phyloP scores from a whole-genome alignment of 2,329 filamentous ascomycete genomes.

The Polychaeton citri region DNA sequence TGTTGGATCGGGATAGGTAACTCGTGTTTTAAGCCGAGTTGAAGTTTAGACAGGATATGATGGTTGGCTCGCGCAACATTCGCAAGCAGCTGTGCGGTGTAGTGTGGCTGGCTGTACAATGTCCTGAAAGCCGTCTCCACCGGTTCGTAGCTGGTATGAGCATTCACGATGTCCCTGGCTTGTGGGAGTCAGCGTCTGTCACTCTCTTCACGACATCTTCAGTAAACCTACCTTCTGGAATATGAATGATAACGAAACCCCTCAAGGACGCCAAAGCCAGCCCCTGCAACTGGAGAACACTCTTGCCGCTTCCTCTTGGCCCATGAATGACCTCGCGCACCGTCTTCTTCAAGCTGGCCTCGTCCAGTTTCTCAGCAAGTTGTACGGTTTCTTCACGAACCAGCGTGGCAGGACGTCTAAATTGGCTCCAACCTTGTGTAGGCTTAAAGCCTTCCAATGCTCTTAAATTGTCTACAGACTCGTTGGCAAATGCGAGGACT shows the following conservation, averaged over 20 bases:
- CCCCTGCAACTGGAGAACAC: slow-evolving; percentile 69
- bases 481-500: slow-evolving; percentile 55
- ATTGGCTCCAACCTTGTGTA: slow-evolving; percentile 77
- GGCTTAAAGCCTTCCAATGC: slow-evolving; percentile 83
- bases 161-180: slow-evolving; percentile 73
- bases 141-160: slow-evolving; percentile 65
- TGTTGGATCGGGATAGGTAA: slow-evolving; percentile 47
- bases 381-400: slow-evolving; percentile 66
- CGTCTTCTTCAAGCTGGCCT: slow-evolving; percentile 34
- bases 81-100: slow-evolving; percentile 60
- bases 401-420: slow-evolving; percentile 66
- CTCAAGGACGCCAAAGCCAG: slow-evolving; percentile 70
- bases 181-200: slow-evolving; percentile 10
- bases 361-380: slow-evolving; percentile 40
- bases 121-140: slow-evolving; percentile 22
- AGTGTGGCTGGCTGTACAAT: slow-evolving; percentile 66
- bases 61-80: slow-evolving; percentile 62
- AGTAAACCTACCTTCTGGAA: slow-evolving; percentile 68
- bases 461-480: slow-evolving; percentile 65
- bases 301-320: slow-evolving; percentile 68
- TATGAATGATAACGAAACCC: slow-evolving; percentile 75
- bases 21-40: slow-evolving; percentile 39
- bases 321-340: slow-evolving; percentile 59
- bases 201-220: no score
- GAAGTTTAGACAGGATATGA: slow-evolving; percentile 43